Percentiles rank a stretch among this genome's conserved stretches.
Conservation (phyloP, 2,329 filamentous ascomycete genomes). For the Fusarium incarnatum region DNA sequence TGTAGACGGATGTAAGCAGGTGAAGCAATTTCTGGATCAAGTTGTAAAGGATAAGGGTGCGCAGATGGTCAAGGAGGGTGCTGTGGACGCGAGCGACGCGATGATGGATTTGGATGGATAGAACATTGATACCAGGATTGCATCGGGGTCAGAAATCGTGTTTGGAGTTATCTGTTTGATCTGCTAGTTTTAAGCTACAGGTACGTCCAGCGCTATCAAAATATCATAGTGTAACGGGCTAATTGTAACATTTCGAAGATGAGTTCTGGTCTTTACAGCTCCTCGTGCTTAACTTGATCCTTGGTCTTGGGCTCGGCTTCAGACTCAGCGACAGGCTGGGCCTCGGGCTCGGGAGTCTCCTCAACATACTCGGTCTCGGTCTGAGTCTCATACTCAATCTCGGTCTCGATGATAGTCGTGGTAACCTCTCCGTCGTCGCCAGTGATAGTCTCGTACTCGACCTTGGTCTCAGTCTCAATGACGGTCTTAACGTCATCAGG, state of each 20-base stretch:
- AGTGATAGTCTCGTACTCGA: slow-evolving; percentile 19
- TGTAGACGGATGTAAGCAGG: slow-evolving; percentile 89
- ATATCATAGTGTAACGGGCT: slow-evolving; percentile 37
- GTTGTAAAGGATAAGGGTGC: slow-evolving; percentile 79
- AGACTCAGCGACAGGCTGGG: slow-evolving; percentile 31
- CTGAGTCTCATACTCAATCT: slow-evolving; percentile 38
- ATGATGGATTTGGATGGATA: slow-evolving; percentile 64
- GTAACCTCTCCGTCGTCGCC: not conserved
- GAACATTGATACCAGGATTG: slow-evolving; percentile 23
- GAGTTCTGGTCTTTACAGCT: slow-evolving; percentile 55
- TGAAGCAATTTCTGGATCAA: slow-evolving; percentile 82
- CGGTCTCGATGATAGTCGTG: slow-evolving; percentile 23
- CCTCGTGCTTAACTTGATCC: slow-evolving; percentile 58
- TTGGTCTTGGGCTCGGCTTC: slow-evolving; percentile 46
- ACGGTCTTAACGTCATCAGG: slow-evolving; percentile 42
- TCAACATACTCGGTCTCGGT: slow-evolving; percentile 37
- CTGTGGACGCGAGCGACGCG: slow-evolving; percentile 60
- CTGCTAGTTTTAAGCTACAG: slow-evolving; percentile 34
- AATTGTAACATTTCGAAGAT: slow-evolving; percentile 35
- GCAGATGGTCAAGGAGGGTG: slow-evolving; percentile 70
- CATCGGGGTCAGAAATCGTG: slow-evolving; percentile 25
- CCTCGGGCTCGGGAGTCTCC: slow-evolving; percentile 38
- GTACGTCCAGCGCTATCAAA: slow-evolving; percentile 29
- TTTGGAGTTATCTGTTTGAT: slow-evolving; percentile 42
- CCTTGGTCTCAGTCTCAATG: slow-evolving; percentile 39